These are phyloP conservation scores for Cercospora zeina DNA, from an alignment of 2,329 filamentous ascomycete species.

Conservation along the genomic window DNA sequence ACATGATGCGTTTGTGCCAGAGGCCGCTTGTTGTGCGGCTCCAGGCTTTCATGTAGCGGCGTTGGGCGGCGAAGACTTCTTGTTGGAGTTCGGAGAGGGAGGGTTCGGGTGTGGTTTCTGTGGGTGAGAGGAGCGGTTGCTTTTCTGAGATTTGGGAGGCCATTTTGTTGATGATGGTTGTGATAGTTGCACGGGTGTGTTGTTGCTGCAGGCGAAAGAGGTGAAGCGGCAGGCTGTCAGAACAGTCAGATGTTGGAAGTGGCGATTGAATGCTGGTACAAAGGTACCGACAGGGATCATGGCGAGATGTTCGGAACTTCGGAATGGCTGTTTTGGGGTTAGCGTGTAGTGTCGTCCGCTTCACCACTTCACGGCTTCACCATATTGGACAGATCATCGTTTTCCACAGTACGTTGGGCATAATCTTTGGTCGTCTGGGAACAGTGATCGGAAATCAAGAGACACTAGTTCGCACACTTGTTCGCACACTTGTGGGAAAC, in stretches of 20 bases:
- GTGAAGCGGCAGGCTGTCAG: constrained; percentile 1
- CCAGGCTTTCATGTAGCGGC: constrained; percentile 40
- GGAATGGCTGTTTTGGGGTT: not conserved
- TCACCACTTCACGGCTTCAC: not conserved
- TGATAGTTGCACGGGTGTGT: not conserved
- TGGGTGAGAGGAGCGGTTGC: constrained; percentile 30
- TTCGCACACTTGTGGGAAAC: too few species aligned
- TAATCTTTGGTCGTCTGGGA: not conserved
- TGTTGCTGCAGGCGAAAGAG: not conserved
- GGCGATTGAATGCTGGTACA: constrained; percentile 1
- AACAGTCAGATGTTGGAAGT: constrained; percentile 6
- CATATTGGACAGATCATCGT: not conserved
- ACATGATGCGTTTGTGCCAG: constrained; percentile 39
- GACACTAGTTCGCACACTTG: not conserved
- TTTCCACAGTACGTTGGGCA: too few species aligned
- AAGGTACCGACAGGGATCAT: constrained; percentile 7
- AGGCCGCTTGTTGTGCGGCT: constrained; percentile 36
- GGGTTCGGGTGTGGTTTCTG: constrained; percentile 23
- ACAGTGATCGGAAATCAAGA: not conserved
- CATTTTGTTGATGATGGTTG: constrained; percentile 16
- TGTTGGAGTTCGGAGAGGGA: constrained; percentile 37
- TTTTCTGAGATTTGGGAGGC: constrained; percentile 31
- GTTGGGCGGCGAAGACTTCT: constrained; percentile 37
- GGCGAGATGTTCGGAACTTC: constrained; percentile 3
- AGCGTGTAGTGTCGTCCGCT: not conserved